A percentile compares a stretch with the other conserved stretches of the same genome.
Evolutionary conservation across 2,329 filamentous ascomycete species (phyloP).

Genomic region (Emericellopsis cladophorae): DNA sequence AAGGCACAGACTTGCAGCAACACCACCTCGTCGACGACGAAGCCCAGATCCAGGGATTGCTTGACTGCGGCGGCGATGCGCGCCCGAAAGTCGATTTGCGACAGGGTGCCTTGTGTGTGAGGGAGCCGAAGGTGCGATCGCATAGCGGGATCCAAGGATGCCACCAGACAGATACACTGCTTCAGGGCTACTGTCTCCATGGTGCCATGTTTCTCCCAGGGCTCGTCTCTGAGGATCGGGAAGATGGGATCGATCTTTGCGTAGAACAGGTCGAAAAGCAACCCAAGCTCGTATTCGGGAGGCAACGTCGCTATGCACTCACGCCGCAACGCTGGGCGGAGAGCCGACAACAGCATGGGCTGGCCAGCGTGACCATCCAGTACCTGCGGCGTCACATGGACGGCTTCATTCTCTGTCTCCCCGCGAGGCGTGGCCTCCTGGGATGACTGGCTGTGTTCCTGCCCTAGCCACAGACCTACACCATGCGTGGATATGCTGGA

Average conservation of each 20-base stretch:
- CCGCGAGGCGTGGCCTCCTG: no score
- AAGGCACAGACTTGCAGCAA: slow-evolving; percentile 6
- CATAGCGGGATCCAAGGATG: slow-evolving; percentile 7
- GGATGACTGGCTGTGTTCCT: slow-evolving; percentile 1
- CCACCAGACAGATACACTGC: slow-evolving; percentile 9
- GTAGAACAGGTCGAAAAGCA: slow-evolving; percentile 7
- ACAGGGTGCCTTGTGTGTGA: slow-evolving; percentile 2
- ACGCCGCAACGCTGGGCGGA: slow-evolving; percentile 6
- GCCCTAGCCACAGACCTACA: slow-evolving; percentile 8
- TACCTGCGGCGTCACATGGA: slow-evolving; percentile 4
- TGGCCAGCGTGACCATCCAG: slow-evolving; percentile 3
- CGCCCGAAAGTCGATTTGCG: slow-evolving; percentile 5
- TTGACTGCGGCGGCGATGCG: slow-evolving; percentile 5
- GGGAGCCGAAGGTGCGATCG: slow-evolving; percentile 6
- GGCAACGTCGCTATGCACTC: slow-evolving; percentile 7
- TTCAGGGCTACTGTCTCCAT: slow-evolving; percentile 8
- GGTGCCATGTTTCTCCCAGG: slow-evolving; percentile 7
- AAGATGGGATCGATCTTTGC: slow-evolving; percentile 10
- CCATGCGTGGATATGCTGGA: slow-evolving; percentile 6
- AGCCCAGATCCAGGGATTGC: slow-evolving; percentile 6
- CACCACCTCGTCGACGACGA: slow-evolving; percentile 5
- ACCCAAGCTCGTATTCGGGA: slow-evolving; percentile 4
- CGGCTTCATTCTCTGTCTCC: background rate
- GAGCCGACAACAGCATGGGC: slow-evolving; percentile 4
- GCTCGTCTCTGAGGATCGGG: slow-evolving; percentile 8